These are phyloP conservation scores for Sanguinoderma infundibulare DNA, from an alignment of 1,284 basidiomycete species.

Conservation along the genomic window DNA sequence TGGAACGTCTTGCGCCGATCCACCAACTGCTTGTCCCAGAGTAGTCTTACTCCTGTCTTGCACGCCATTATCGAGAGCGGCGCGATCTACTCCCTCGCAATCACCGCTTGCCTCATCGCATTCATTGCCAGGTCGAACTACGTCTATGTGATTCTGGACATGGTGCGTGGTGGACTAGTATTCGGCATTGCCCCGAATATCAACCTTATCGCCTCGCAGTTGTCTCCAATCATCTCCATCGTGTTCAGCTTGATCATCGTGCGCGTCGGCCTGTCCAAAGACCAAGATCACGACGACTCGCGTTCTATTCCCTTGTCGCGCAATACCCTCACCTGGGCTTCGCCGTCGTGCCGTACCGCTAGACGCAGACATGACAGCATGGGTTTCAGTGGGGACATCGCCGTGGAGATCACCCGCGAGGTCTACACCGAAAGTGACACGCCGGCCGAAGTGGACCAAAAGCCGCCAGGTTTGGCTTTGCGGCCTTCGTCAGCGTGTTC, in stretches of 20 bases:
- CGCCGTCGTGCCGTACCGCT: too few relatives aligned
- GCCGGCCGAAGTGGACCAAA: too few relatives aligned
- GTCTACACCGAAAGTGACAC: too few relatives aligned
- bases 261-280: conserved; percentile 26
- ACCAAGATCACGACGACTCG: background rate
- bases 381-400: too few relatives aligned
- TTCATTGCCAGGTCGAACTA: conserved; percentile 35
- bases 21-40: conserved; percentile 18
- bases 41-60: conserved; percentile 31
- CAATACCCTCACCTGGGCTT: too few relatives aligned
- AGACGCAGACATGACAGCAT: too few relatives aligned
- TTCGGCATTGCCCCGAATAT: too few relatives aligned
- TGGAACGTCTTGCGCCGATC: conserved; percentile 31
- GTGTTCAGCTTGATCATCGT: conserved; percentile 36
- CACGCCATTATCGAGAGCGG: conserved; percentile 39
- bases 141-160: conserved; percentile 38
- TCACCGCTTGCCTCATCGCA: conserved; percentile 37
- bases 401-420: too few relatives aligned
- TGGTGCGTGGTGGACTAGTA: conserved; percentile 26
- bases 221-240: conserved; percentile 37
- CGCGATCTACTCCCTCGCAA: conserved; percentile 36
- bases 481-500: too few relatives aligned
- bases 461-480: too few relatives aligned
- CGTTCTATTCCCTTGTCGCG: too few relatives aligned
- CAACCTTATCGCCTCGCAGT: conserved; percentile 11